Evolutionary conservation across 2,329 filamentous ascomycete genomes (phyloP).

Genomic region (Claviceps capensis): DNA sequence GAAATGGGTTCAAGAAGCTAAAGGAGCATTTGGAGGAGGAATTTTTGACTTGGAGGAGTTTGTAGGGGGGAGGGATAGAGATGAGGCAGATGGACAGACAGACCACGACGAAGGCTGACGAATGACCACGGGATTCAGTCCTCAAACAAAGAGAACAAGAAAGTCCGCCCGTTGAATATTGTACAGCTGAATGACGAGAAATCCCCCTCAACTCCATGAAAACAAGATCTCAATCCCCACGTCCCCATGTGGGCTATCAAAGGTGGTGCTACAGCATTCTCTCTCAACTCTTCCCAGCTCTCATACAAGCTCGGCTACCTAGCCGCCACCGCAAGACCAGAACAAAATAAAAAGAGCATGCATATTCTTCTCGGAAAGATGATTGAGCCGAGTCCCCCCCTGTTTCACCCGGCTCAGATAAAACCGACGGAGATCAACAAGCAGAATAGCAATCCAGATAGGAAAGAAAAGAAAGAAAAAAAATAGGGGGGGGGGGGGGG

Average conservation of each 20-base stretch:
- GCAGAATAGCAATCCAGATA: not conserved
- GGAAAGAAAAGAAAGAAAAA: not conserved
- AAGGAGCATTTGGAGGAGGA: conserved; percentile 66
- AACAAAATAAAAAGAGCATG: too few species aligned
- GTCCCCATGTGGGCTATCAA: not conserved
- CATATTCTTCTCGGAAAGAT: too few species aligned
- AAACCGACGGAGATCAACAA: too few species aligned
- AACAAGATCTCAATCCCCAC: not conserved
- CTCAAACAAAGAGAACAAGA: not conserved
- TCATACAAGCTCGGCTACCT: not conserved
- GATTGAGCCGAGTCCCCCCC: not conserved
- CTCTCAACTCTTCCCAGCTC: not conserved
- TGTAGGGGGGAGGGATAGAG: conserved; percentile 24
- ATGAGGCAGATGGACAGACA: not conserved
- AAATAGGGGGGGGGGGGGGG: too few species aligned
- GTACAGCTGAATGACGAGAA: not conserved
- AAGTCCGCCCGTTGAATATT: not conserved
- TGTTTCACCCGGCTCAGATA: not conserved
- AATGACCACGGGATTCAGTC: not conserved
- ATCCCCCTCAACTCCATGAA: not conserved
- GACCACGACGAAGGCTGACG: not conserved
- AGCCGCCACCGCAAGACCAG: not conserved
- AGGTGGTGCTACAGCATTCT: not conserved
- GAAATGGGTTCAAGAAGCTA: conserved; percentile 56
- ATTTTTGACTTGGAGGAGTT: conserved; percentile 59